Percentiles rank a stretch among this genome's conserved stretches.
Evolutionary conservation across 106 monocot species (phyloP).

Genomic region (Gastrodia elata): DNA sequence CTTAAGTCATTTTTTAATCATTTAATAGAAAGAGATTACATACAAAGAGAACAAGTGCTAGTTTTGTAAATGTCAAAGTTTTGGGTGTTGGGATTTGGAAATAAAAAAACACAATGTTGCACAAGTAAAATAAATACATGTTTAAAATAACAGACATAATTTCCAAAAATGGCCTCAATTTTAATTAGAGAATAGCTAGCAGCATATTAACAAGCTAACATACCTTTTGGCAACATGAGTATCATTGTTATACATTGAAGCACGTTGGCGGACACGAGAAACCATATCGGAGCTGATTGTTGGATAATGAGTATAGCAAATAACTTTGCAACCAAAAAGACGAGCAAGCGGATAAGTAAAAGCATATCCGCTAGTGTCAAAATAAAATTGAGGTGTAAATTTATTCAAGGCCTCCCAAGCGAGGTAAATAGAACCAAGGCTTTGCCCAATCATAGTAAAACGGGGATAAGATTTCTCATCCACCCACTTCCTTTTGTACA

Average conservation of each 20-base stretch:
- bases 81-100: too few relatives aligned
- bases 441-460: conserved; percentile 98
- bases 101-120: too few relatives aligned
- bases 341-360: conserved; percentile 93
- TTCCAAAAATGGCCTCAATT: conserved; percentile 4
- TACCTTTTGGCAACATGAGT: conserved; percentile 73
- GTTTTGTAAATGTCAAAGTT: too few relatives aligned
- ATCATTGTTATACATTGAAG: conserved; percentile 88
- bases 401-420: conserved; percentile 85
- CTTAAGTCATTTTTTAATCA: too few relatives aligned
- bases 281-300: conserved; percentile 97
- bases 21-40: too few relatives aligned
- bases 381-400: conserved; percentile 68
- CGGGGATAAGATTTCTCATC: conserved; percentile 78
- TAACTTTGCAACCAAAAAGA: conserved; percentile 83
- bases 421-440: conserved; percentile 84
- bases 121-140: too few relatives aligned
- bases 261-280: conserved; percentile 51
- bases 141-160: neutral
- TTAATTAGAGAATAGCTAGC: neutral
- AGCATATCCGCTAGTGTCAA: conserved; percentile 98
- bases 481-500: conserved; percentile 76
- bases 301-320: conserved; percentile 96
- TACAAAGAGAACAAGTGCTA: too few relatives aligned
- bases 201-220: neutral